Evolutionary conservation across 345 rosid genomes (phyloP), one percentile per base, ranked within the genome.

Genomic region (Populus tremula): DNA sequence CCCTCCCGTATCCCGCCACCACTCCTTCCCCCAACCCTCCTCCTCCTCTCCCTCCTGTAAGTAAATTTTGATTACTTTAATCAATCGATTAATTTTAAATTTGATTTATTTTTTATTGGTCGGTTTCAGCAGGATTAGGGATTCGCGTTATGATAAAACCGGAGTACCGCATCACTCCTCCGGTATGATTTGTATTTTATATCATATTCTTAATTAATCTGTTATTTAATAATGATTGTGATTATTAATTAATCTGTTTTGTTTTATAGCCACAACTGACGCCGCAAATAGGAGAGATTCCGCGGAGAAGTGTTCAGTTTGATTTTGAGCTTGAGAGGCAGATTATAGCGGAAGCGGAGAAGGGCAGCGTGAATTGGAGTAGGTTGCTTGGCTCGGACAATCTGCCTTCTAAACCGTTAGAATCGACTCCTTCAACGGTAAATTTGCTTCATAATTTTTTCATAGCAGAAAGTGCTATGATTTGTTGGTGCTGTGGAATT

Each of bases 101-200:
- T 76, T 71, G 41, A 39, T 27, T 43, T 68, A 66, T 36, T 14
- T 68, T 72, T 77, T 4, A 29, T 23, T 50, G 9, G 36, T 69
- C 31, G 71, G 2, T 76, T 80, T 83, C 88, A 91, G 98, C 96
- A 31, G 97, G 93, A 83, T 80, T 91, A 72, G 97, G 99, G 25
- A 87, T 95, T 76, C 88, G 86, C 73, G 90, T 95, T 84, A 80
- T 83, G 67, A 31, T 91, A 67, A 95, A 93, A 78, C 94, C 96
- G 9, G 97, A 93, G 75, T 93, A 86, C 82, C 87, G 98, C 47
- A 91, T 95, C 59, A 85, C 95, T 71, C 96, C 92, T 21, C 98
- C 93, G 77, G 99, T 93, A 86, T 75, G 4, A n/a, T 59, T 61
- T 23, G 9, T 17, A 11, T 45, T 33, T 68, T 25, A 10, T 13